phyloP scores from a whole-genome alignment of 345 rosid genomes.

The Anacardium occidentale region DNA sequence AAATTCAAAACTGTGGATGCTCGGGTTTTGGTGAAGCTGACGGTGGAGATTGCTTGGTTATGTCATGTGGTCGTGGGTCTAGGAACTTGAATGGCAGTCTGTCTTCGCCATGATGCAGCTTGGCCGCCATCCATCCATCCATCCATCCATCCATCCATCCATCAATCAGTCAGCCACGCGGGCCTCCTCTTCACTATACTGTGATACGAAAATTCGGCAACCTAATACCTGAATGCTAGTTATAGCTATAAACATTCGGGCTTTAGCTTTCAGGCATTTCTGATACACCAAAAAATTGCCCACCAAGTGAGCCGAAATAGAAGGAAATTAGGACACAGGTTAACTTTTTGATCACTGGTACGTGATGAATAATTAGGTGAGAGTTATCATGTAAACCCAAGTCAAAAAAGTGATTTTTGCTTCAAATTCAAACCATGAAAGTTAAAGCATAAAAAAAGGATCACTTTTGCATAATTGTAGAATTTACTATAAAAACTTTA shows the following conservation, averaged over 20 bases:
- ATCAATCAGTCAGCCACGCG: not conserved
- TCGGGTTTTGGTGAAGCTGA: too few relatives aligned
- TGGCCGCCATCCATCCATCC: not conserved
- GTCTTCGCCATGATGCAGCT: too few relatives aligned
- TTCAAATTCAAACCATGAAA: constrained; percentile 20
- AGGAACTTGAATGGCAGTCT: constrained; percentile 2
- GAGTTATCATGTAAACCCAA: not conserved
- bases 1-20: too few relatives aligned
- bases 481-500: constrained; percentile 7
- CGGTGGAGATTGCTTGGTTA: not conserved
- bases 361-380: constrained; percentile 1
- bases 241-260: not conserved
- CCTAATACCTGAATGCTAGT: not conserved
- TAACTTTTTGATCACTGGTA: constrained; percentile 16
- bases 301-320: too few relatives aligned
- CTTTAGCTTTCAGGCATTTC: too few relatives aligned
- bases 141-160: constrained; percentile 7
- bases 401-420: constrained; percentile 25
- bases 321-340: not conserved
- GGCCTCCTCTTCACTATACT: not conserved
- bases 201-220: not conserved
- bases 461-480: constrained; percentile 6
- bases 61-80: constrained; percentile 9
- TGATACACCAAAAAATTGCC: too few relatives aligned
- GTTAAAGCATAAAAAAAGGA: not conserved